Base-by-base conservation (phyloP, 2,329 filamentous ascomycete genomes). In the Tolypocladium ovalisporum region DNA sequence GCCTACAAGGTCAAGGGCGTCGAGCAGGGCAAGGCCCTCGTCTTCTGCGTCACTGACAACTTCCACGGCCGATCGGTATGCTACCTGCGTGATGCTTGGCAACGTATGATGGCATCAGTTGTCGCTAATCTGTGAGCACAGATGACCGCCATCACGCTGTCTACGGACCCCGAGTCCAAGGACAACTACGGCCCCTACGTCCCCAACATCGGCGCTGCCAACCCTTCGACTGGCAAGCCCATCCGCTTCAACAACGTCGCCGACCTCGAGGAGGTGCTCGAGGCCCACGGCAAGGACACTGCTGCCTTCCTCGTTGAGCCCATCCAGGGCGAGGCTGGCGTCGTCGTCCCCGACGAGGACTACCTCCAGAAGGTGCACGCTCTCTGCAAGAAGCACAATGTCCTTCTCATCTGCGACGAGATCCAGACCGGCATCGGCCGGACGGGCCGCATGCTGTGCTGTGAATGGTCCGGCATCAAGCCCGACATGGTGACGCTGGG, bases 121-220 rank as follows among this genome's bases (percentile, higher is more conserved):
- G 10, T 24, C 42, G 34, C 60, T 59, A 37, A 60, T 55, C 36
- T 13, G 34, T 22, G n/a, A 15, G 8, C 39, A 2, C 55, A 92
- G 85, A 96, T 99, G 79, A 89, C 89, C 22, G 94, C 94, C 54
- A 92, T 99, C 64, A 96, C 93, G 56, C 86, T 99, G 75, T 97
- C 93, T 22, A 91, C 89, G 34, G 94, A 99, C 71, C 89, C 92
- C 36, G 94, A 99, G 74, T 97, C 92, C 54, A 88, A 90, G 68
- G 90, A 94, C 64, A 96, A 97, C 79, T 99, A 99, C 71, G 94
- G 94, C 12, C 94, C 94, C 22, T 97, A 96, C 70, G 83, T 99
- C 27, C 94, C 94, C 62, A 88, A 88, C 65, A 86, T 97, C 60
- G 90, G 93, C 56, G 88, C 90, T 62, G 74, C 77, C 35, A 85